Evolutionary conservation across 2,329 filamentous ascomycete genomes (phyloP).

Genomic region (Phoma sp.): DNA sequence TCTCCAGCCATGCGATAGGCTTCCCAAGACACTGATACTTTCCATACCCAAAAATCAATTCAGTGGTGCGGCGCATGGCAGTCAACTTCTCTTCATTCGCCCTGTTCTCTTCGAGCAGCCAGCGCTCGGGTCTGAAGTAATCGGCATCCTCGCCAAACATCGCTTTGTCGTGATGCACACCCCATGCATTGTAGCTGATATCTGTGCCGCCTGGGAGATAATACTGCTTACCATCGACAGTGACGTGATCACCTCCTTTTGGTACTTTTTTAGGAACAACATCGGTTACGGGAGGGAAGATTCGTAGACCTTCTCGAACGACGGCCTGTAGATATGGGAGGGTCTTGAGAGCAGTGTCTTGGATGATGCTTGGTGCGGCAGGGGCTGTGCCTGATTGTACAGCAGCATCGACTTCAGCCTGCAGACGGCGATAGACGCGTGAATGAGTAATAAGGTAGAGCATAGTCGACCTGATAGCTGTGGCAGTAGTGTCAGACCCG

Average conservation of each 20-base stretch:
- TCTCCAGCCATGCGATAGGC: slow-evolving; percentile 42
- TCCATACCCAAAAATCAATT: slow-evolving; percentile 44
- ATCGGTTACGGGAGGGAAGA: slow-evolving; percentile 49
- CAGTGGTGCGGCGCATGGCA: slow-evolving; percentile 36
- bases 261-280: slow-evolving; percentile 37
- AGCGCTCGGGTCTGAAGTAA: slow-evolving; percentile 57
- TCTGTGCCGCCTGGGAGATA: slow-evolving; percentile 39
- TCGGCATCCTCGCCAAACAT: slow-evolving; percentile 50
- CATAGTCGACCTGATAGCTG: slow-evolving; percentile 60
- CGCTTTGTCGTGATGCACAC: slow-evolving; percentile 29
- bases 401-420: slow-evolving; percentile 54
- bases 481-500: slow-evolving; percentile 65
- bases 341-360: slow-evolving; percentile 50
- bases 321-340: slow-evolving; percentile 56
- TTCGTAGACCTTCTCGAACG: slow-evolving; percentile 51
- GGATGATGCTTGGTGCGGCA: slow-evolving; percentile 49
- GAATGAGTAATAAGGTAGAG: slow-evolving; percentile 60
- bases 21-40: slow-evolving; percentile 44
- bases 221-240: slow-evolving; percentile 24
- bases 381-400: slow-evolving; percentile 30
- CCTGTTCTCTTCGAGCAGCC: slow-evolving; percentile 44
- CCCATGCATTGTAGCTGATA: slow-evolving; percentile 34
- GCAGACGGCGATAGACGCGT: slow-evolving; percentile 53
- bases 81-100: slow-evolving; percentile 13
- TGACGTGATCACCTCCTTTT: slow-evolving; percentile 33